A percentile compares a stretch with the other conserved stretches of the same genome.
Evolutionary conservation across 2,329 filamentous ascomycete genomes (phyloP).

Genomic region (Beauveria pseudobassiana): DNA sequence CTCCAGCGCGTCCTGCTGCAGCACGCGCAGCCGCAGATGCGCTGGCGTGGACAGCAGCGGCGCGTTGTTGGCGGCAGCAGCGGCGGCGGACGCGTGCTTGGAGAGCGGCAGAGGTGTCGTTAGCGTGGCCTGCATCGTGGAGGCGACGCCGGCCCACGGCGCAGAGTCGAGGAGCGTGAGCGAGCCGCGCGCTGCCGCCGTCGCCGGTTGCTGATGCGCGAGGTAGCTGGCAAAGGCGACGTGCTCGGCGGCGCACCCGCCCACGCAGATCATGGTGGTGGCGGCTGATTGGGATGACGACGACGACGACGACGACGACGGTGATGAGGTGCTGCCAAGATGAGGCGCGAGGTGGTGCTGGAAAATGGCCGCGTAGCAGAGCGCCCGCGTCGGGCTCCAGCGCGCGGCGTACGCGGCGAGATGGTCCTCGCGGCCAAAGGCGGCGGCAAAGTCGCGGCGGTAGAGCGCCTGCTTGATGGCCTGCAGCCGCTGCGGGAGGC

Average conservation of each 20-base stretch:
- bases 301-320: neutral
- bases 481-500: slow-evolving; percentile 57
- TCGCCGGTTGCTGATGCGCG: neutral
- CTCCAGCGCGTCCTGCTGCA: slow-evolving; percentile 41
- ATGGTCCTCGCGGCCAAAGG: slow-evolving; percentile 65
- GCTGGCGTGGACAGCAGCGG: slow-evolving; percentile 32
- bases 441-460: slow-evolving; percentile 72
- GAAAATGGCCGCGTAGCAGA: slow-evolving; percentile 67
- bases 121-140: slow-evolving; percentile 49
- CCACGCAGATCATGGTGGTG: slow-evolving; percentile 40
- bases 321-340: neutral
- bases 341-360: neutral
- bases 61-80: slow-evolving; percentile 30
- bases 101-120: slow-evolving; percentile 43
- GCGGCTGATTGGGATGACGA: slow-evolving; percentile 16
- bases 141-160: slow-evolving; percentile 61
- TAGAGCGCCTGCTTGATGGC: slow-evolving; percentile 81
- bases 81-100: slow-evolving; percentile 43
- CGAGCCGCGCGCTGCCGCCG: slow-evolving; percentile 15
- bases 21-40: slow-evolving; percentile 34
- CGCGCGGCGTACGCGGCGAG: slow-evolving; percentile 78
- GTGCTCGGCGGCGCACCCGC: slow-evolving; percentile 57
- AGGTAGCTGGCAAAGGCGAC: slow-evolving; percentile 43
- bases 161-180: slow-evolving; percentile 74
- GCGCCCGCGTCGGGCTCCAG: slow-evolving; percentile 81